Percentiles rank a stretch among this genome's conserved stretches.
These are phyloP conservation scores for Straminergon stramineum DNA, from an alignment of 225 moss, liverwort and hornwort genomes.

Conservation along the genomic window DNA sequence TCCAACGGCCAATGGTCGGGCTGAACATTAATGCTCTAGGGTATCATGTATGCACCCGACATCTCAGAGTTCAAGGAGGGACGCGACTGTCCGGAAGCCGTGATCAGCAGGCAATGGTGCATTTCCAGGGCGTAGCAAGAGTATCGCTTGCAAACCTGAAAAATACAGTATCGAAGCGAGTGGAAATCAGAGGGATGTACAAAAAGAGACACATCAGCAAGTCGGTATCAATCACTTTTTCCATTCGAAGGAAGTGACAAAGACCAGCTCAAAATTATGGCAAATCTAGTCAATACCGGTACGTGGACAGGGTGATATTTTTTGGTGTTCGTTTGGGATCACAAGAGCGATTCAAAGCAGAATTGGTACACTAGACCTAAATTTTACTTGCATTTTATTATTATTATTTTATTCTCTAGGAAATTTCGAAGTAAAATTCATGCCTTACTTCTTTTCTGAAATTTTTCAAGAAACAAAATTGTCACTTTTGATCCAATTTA, in stretches of 20 bases:
- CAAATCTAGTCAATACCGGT: background rate
- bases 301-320: background rate
- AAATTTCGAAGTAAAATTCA: background rate
- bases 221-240: background rate
- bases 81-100: constrained; percentile 56
- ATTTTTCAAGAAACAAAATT: background rate
- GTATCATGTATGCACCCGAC: background rate
- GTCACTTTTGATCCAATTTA: background rate
- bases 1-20: background rate
- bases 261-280: background rate
- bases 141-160: constrained; percentile 67
- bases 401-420: background rate
- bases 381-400: background rate
- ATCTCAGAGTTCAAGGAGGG: constrained; percentile 65
- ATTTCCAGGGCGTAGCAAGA: constrained; percentile 87
- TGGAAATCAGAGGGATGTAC: background rate
- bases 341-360: background rate
- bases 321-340: background rate
- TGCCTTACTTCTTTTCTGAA: background rate
- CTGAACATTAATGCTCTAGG: background rate
- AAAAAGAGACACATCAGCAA: background rate
- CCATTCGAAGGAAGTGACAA: background rate
- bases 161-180: background rate
- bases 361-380: background rate
- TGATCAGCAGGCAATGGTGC: constrained; percentile 78